Evolutionary conservation across 768 basidiomycete species (phyloP), one percentile per base, ranked within the genome.

Genomic region (Rhizopogon vesiculosus): DNA sequence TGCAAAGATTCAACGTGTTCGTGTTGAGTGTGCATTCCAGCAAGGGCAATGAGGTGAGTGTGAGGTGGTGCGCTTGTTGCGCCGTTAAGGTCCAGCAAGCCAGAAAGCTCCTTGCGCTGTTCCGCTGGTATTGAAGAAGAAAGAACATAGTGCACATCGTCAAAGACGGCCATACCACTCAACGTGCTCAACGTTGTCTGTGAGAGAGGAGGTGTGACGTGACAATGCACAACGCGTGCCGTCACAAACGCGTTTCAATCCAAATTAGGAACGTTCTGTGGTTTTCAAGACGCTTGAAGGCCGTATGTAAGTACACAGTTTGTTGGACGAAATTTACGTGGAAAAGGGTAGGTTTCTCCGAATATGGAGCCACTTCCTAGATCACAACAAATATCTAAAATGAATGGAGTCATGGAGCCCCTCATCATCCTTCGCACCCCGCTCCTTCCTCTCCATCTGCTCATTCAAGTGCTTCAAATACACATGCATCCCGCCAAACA

Each of bases 1-100:
- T 60, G 62, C 46, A 56, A 42, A 76, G 56, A 49, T 60, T 58
- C 19, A 55, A 61, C 29, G 68, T 63, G 2, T 38, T 66, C 62
- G 2, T 62, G 55, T n/a, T 81, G 63, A 9, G 73, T 72, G 54
- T 80, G 74, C 63, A 78, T 82, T 19, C 85, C 82, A 38, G 82
- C 78, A 52, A 85, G 65, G 1, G 56, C 57, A 81, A 59, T 76
- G 71, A 56, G 74, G 58, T 41, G 87, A 69, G 67, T 85, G 75
- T 46, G 84, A 74, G 62, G 91, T 18, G 16, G 76, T 64, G 57
- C 78, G 66, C 12, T 72, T 22, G 42, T 80, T 0, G 76, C 87
- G 12, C 85, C 86, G 56, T 86, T 82, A 40, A 64, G 64, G 53
- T 78, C 70, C 12, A 90, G 77, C 5, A 80, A 65, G 18, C 75